These are phyloP conservation scores for Mycena olivaceomarginata DNA, from an alignment of 768 basidiomycete species.

Conservation along the genomic window DNA sequence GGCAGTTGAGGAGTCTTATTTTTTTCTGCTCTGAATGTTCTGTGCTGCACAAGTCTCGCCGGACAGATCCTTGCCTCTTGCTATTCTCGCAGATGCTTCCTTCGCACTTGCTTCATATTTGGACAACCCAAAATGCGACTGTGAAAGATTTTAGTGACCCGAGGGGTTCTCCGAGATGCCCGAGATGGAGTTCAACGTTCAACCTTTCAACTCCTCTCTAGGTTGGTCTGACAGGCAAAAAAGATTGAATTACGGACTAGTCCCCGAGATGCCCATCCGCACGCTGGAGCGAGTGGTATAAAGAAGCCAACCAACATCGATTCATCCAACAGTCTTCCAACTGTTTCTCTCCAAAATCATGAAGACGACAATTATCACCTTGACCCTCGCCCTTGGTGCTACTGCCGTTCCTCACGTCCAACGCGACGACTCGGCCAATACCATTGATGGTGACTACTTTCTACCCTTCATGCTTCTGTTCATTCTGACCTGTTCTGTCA, in stretches of 20 bases:
- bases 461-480: background rate
- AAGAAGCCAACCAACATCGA: background rate
- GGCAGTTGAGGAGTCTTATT: too few species aligned
- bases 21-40: too few species aligned
- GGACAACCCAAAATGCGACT: too few species aligned
- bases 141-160: background rate
- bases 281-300: background rate
- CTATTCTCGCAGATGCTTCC: too few species aligned
- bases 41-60: too few species aligned
- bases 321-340: conserved; percentile 14
- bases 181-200: background rate
- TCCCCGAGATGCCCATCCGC: conserved; percentile 20
- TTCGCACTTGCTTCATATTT: too few species aligned
- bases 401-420: conserved; percentile 19
- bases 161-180: background rate
- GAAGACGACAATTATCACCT: conserved; percentile 22
- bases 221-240: background rate
- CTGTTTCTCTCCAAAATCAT: conserved; percentile 35
- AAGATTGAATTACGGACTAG: background rate
- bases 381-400: conserved; percentile 21
- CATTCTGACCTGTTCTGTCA: conserved; percentile 1
- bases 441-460: conserved; percentile 12
- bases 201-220: too few species aligned
- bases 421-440: background rate
- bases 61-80: too few species aligned